Percentiles rank a stretch among this genome's conserved stretches.
These are phyloP conservation scores for Candida morakotiae DNA, from an alignment of 805 yeast genomes.

Conservation along the genomic window DNA sequence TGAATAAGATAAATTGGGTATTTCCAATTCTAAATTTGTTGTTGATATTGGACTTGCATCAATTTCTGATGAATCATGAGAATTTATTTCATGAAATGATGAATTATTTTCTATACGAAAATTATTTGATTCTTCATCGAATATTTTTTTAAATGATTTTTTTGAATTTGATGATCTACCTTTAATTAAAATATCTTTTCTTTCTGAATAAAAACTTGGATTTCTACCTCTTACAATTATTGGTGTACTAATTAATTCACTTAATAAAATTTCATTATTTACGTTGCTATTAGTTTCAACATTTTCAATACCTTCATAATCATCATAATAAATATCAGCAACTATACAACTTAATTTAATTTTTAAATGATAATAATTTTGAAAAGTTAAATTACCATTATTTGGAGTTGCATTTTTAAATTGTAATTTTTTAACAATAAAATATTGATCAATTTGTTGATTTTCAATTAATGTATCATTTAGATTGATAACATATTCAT, in stretches of 20 bases:
- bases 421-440: constrained; percentile 38
- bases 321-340: constrained; percentile 35
- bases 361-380: constrained; percentile 42
- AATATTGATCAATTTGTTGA: constrained; percentile 25
- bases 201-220: constrained; percentile 54
- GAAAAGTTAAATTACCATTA: constrained; percentile 43
- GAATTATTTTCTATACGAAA: neutral
- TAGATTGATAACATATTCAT: constrained; percentile 23
- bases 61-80: neutral
- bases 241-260: constrained; percentile 37
- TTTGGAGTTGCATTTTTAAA: constrained; percentile 52
- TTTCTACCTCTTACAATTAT: constrained; percentile 59
- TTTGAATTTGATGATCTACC: constrained; percentile 17
- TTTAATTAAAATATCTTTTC: constrained; percentile 45
- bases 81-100: neutral
- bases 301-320: constrained; percentile 14
- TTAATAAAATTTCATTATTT: constrained; percentile 26
- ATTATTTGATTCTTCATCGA: neutral
- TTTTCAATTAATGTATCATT: constrained; percentile 19
- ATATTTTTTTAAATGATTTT: constrained; percentile 13
- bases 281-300: constrained; percentile 13
- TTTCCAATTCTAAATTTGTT: constrained; percentile 12
- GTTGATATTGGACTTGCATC: constrained; percentile 11
- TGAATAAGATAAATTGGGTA: constrained; percentile 11
- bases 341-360: constrained; percentile 32